A percentile compares a stretch with the other conserved stretches of the same genome.
These are phyloP conservation scores for Furcasterigmium sp. DNA, from an alignment of 2,329 filamentous ascomycete species.

Conservation along the genomic window DNA sequence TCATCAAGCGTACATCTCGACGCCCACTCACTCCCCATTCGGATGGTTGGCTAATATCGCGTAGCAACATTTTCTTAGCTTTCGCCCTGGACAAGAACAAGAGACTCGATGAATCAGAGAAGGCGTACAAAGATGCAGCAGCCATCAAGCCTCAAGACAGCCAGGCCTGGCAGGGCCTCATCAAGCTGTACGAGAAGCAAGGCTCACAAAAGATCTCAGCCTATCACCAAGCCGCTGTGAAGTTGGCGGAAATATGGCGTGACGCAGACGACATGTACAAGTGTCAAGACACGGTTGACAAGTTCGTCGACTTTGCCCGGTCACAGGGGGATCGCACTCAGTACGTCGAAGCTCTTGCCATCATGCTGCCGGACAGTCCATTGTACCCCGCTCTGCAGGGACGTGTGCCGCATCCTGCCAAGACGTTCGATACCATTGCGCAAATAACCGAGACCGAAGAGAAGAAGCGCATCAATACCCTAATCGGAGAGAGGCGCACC, in stretches of 20 bases:
- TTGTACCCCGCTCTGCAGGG: slow-evolving; percentile 82
- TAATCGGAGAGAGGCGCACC: slow-evolving; percentile 85
- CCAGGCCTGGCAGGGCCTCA: slow-evolving; percentile 87
- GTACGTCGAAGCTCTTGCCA: slow-evolving; percentile 68
- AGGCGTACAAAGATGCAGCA: slow-evolving; percentile 68
- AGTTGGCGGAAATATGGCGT: slow-evolving; percentile 69
- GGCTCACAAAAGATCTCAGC: slow-evolving; percentile 61
- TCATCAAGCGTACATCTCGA: slow-evolving; percentile 66
- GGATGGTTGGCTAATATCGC: slow-evolving; percentile 6
- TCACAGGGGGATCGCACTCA: slow-evolving; percentile 67
- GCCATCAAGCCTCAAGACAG: slow-evolving; percentile 66
- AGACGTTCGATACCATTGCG: slow-evolving; percentile 76
- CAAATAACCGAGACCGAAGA: slow-evolving; percentile 83
- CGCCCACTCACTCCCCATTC: background rate
- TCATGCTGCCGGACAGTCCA: slow-evolving; percentile 74
- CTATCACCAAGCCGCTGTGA: slow-evolving; percentile 69
- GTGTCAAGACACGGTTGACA: slow-evolving; percentile 67
- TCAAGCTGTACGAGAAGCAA: slow-evolving; percentile 80
- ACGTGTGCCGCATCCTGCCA: slow-evolving; percentile 70
- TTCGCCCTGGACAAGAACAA: slow-evolving; percentile 77
- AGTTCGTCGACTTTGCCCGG: slow-evolving; percentile 70
- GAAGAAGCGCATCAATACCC: slow-evolving; percentile 79
- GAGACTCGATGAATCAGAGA: slow-evolving; percentile 67
- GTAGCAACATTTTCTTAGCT: slow-evolving; percentile 65
- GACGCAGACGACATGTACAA: slow-evolving; percentile 60